Percentiles rank a stretch among this genome's conserved stretches.
phyloP scores from a whole-genome alignment of 1,139 yeast species.

The Candida smagusa region DNA sequence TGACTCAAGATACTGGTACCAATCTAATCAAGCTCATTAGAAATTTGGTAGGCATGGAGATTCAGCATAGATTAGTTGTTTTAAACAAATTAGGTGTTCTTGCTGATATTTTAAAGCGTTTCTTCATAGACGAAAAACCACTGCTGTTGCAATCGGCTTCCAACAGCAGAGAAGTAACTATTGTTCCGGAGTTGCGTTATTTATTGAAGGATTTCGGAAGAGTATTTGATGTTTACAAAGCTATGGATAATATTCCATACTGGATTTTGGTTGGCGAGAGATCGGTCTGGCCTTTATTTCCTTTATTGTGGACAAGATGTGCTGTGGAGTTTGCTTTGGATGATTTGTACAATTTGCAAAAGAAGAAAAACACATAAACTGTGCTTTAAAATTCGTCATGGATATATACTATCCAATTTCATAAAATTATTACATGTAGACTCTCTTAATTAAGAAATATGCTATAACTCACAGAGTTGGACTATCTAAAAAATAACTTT shows the following conservation, averaged over 20 bases:
- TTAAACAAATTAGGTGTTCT: constrained; percentile 76
- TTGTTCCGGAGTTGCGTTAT: constrained; percentile 82
- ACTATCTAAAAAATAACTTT: constrained; percentile 42
- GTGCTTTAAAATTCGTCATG: too few species aligned
- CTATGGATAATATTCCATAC: constrained; percentile 72
- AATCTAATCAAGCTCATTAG: constrained; percentile 35
- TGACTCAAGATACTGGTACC: constrained; percentile 28
- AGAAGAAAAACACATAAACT: constrained; percentile 22
- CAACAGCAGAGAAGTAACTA: constrained; percentile 66
- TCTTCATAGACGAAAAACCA: constrained; percentile 88
- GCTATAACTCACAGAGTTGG: not conserved
- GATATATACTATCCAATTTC: too few species aligned
- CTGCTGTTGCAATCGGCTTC: constrained; percentile 56
- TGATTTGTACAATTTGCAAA: constrained; percentile 58
- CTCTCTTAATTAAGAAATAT: too few species aligned
- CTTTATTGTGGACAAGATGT: constrained; percentile 84
- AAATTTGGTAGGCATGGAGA: constrained; percentile 51
- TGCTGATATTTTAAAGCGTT: constrained; percentile 65
- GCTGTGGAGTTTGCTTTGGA: constrained; percentile 88
- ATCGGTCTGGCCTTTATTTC: constrained; percentile 90
- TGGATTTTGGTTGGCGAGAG: constrained; percentile 92
- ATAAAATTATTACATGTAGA: too few species aligned
- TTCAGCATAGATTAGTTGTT: constrained; percentile 80
- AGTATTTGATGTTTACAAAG: constrained; percentile 70
- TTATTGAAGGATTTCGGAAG: constrained; percentile 65